phyloP scores from a whole-genome alignment of 2,329 filamentous ascomycete genomes.

The Tolypocladium tundrense region DNA sequence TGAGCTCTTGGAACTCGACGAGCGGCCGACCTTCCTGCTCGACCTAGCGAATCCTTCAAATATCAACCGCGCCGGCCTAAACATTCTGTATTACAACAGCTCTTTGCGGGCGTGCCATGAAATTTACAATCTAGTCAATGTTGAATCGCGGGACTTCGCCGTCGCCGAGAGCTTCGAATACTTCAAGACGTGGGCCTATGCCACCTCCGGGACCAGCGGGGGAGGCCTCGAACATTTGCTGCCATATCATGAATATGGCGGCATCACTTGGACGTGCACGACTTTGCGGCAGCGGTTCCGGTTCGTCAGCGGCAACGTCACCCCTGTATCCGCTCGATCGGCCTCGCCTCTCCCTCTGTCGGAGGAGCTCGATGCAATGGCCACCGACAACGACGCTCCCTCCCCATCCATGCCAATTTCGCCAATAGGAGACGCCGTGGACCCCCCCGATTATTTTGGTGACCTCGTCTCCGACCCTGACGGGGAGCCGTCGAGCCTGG shows the following conservation, averaged over 20 bases:
- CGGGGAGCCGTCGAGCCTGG: not conserved
- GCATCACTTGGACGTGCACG: conserved; percentile 59
- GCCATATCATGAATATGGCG: conserved; percentile 50
- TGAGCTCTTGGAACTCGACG: conserved; percentile 67
- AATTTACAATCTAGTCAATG: conserved; percentile 46
- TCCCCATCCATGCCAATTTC: conserved; percentile 23
- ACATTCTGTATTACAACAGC: conserved; percentile 58
- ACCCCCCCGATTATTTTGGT: conserved; percentile 33
- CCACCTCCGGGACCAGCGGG: conserved; percentile 41
- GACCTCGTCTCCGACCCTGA: conserved; percentile 10
- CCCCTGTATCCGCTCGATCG: conserved; percentile 20
- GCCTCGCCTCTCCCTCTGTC: conserved; percentile 28
- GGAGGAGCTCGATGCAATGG: conserved; percentile 20
- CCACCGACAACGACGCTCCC: conserved; percentile 2
- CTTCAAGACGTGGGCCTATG: conserved; percentile 58
- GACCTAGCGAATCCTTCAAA: conserved; percentile 53
- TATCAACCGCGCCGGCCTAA: conserved; percentile 40
- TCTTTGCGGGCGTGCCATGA: conserved; percentile 49
- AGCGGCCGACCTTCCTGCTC: conserved; percentile 65
- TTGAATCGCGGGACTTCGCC: conserved; percentile 32
- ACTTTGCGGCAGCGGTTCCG: conserved; percentile 60
- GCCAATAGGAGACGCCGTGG: conserved; percentile 19
- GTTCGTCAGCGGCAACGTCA: conserved; percentile 50
- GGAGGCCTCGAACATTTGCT: conserved; percentile 42
- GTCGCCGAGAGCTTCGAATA: conserved; percentile 40